Percentiles rank a stretch among this genome's conserved stretches.
Evolutionary conservation across 1,139 yeast genomes (phyloP).

Genomic region (Yamadazyma triangularis): DNA sequence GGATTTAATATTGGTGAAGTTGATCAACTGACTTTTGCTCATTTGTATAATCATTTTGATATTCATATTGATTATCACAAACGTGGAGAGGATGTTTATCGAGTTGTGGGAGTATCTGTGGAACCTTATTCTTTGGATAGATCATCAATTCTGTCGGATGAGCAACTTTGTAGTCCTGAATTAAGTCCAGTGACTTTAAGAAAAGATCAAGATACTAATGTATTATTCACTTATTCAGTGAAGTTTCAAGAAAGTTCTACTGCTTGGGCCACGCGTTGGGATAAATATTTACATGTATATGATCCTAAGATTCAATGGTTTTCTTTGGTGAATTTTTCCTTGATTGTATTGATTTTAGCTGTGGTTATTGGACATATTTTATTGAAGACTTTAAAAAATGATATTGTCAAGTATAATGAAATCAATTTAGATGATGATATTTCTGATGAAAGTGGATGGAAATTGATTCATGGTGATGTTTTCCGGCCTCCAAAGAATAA

Average conservation of each 20-base stretch:
- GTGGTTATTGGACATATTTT: conserved; percentile 77
- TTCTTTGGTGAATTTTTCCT: conserved; percentile 78
- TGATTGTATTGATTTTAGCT: conserved; percentile 74
- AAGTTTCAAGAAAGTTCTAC: conserved; percentile 63
- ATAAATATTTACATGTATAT: conserved; percentile 84
- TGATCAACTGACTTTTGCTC: conserved; percentile 45
- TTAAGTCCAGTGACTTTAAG: conserved; percentile 27
- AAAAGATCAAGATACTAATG: conserved; percentile 27
- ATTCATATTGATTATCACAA: conserved; percentile 78
- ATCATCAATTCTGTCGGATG: conserved; percentile 15
- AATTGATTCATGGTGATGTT: conserved; percentile 90
- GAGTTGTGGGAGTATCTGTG: conserved; percentile 90
- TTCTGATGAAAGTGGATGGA: conserved; percentile 97
- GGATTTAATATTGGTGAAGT: conserved; percentile 77
- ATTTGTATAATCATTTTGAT: conserved; percentile 76
- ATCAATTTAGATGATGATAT: conserved; percentile 83
- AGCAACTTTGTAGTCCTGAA: conserved; percentile 30
- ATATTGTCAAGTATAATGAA: conserved; percentile 84
- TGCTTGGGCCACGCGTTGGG: conserved; percentile 99
- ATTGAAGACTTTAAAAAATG: conserved; percentile 75
- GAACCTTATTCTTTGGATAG: conserved; percentile 58
- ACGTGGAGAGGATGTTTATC: conserved; percentile 60
- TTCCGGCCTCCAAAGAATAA: conserved; percentile 78
- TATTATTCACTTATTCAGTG: conserved; percentile 43
- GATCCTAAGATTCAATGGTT: conserved; percentile 97